These are phyloP conservation scores for Auriscalpium orientale DNA, from an alignment of 768 basidiomycete species.

Conservation along the genomic window DNA sequence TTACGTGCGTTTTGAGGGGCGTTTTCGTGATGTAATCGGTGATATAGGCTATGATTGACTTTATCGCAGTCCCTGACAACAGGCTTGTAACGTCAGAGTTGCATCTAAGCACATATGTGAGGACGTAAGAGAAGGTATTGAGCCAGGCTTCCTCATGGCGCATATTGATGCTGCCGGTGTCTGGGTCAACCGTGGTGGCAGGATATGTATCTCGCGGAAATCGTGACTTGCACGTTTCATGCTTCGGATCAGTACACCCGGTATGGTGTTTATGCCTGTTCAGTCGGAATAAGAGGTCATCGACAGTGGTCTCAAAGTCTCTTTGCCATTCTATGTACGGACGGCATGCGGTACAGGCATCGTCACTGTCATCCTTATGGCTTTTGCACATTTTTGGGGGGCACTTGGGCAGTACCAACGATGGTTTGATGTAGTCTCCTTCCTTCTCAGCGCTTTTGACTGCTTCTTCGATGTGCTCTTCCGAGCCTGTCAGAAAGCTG, in stretches of 20 bases:
- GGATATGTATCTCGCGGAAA: slow-evolving; percentile 26
- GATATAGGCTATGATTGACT: slow-evolving; percentile 31
- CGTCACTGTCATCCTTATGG: too few species aligned
- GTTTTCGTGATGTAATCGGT: slow-evolving; percentile 39
- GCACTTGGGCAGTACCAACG: too few species aligned
- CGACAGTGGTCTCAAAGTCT: slow-evolving; percentile 1
- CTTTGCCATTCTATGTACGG: slow-evolving; percentile 5
- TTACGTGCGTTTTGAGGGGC: slow-evolving; percentile 29
- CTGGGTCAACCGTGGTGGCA: slow-evolving; percentile 23
- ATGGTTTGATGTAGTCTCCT: background rate
- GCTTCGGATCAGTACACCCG: slow-evolving; percentile 23
- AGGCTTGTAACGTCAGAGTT: slow-evolving; percentile 34
- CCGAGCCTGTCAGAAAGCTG: background rate
- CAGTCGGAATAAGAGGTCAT: slow-evolving; percentile 3
- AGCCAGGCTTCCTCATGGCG: slow-evolving; percentile 28
- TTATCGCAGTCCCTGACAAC: slow-evolving; percentile 32
- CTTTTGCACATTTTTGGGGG: too few species aligned
- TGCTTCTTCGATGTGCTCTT: background rate
- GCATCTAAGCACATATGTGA: slow-evolving; percentile 29
- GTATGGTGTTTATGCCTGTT: slow-evolving; percentile 2
- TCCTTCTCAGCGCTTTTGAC: background rate
- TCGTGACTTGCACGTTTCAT: slow-evolving; percentile 24
- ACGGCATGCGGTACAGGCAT: background rate
- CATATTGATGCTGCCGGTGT: slow-evolving; percentile 21
- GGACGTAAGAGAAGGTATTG: slow-evolving; percentile 25